Evolutionary conservation across 2,329 filamentous ascomycete genomes (phyloP), one percentile per base, ranked within the genome.

Genomic region (Volutella citrinella): DNA sequence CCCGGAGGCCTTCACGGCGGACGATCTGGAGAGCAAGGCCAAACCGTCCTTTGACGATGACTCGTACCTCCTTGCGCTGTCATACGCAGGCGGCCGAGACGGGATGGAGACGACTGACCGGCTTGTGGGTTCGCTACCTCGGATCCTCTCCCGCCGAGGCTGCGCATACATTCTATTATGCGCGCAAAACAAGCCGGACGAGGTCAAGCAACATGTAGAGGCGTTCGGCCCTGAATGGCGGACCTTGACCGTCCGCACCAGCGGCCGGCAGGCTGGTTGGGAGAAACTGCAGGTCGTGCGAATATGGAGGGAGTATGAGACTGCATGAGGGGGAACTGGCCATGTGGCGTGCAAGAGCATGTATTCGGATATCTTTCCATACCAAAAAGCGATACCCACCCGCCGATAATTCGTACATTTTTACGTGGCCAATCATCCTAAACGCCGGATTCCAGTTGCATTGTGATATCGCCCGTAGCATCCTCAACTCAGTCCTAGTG

Each of bases 31-130:
- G 10, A 39, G 47, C 34, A 56, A 49, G 10, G 41, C 55, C 49
- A 60, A 34, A 57, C 66, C 57, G 24, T 62, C 63, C 9, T 95
- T 88, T 48, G 87, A 90, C 36, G 77, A 81, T 37, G 89, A 96
- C 54, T 90, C 87, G 18, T 83, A 88, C 54, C 72, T 96, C 34
- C 74, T 97, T 16, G 80, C 84, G 23, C 68, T 97, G 29, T 87
- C 89, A 5, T 97, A 95, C 59, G 91, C 89, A 1, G 93, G 93
- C 17, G 93, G 93, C 0, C 64, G 67, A 19, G 84, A 96, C 58
- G 93, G 93, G 6, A 98, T 98, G 91, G 88, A 95, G 66, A 88
- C 84, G 17, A 98, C 91, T 27, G 78, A 91, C 43, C 73, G 87
- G 24, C 66, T 98, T 46, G 68, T 98, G 23, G 75, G 76, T 9